Base-by-base conservation (phyloP, 1,284 basidiomycete genomes). In the Moesziomyces sp. region DNA sequence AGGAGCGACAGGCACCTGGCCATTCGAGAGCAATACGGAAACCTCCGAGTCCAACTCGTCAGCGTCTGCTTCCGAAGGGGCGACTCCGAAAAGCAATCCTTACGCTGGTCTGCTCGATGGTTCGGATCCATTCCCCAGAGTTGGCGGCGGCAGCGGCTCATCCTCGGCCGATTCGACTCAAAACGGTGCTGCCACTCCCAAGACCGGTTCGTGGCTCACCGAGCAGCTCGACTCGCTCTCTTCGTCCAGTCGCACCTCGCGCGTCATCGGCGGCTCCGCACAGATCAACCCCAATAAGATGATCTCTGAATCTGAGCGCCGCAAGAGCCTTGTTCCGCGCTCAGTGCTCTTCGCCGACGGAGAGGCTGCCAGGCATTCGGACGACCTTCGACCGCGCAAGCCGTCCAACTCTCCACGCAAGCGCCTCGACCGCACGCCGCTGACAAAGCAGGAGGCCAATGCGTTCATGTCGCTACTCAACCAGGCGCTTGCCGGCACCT, bases 271-370 rank as follows among this genome's bases (percentile, higher is more conserved):
- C 19, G 45, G 52, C 42, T 46, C 61, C 10, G 14, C 46, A 1
- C 19, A 42, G 18, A 23, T 3, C 18, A 47, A 47, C 18, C 35
- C 35, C 7, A 46, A 59, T 8, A 16, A 26, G n/a, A 34, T 7
- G 9, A 19, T 21, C 3, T 5, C 8, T 13, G 49, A 42, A 38
- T 10, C 23, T 3, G 60, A 46, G 28, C 46, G 56, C 5, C 46
- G 50, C 9, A 69, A 57, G 24, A 35, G 51, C 13, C 46, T 46
- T 6, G 53, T 74, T 34, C 62, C 72, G 0, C 61, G 72, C 7
- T 74, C 72, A 1, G 62, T 70, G 18, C 72, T 74, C 19, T 74
- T 74, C 46, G 66, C 62, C 10, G 67, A 63, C 28, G 54, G 53
- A 1, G 54, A 69, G 18, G n/a, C 30, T 9, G 57, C 58, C n/a